phyloP scores from a whole-genome alignment of 495 filamentous ascomycete genomes.

The Aspergillus incahuasiensis region DNA sequence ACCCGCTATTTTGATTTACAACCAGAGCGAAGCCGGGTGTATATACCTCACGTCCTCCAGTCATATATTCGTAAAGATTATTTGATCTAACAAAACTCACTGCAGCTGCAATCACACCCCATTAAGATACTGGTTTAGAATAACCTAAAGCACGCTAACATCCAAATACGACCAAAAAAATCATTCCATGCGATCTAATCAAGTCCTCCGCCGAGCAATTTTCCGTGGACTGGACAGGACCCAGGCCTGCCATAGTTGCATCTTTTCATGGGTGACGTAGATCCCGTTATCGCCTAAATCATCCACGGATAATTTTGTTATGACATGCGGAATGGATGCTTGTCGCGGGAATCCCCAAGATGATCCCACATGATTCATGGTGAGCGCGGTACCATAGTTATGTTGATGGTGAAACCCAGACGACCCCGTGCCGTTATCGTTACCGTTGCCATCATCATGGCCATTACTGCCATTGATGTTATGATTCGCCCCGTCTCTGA shows the following conservation, averaged over 20 bases:
- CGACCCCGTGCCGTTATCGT: constrained; percentile 11
- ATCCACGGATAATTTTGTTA: constrained; percentile 32
- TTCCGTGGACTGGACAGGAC: constrained; percentile 33
- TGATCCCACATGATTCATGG: constrained; percentile 7
- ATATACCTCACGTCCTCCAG: too few relatives aligned
- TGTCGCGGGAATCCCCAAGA: not conserved
- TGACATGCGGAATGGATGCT: constrained; percentile 19
- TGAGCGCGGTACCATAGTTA: constrained; percentile 3
- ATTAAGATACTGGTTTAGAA: not conserved
- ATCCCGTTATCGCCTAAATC: constrained; percentile 57
- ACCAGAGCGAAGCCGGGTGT: too few relatives aligned
- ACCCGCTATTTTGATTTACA: too few relatives aligned
- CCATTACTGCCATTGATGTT: constrained; percentile 6
- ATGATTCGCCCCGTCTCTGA: constrained; percentile 25
- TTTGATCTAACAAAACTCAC: not conserved
- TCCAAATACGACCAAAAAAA: not conserved
- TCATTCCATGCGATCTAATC: not conserved
- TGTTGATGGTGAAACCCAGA: constrained; percentile 9
- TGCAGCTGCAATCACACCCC: not conserved
- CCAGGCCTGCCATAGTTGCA: constrained; percentile 64
- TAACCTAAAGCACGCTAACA: constrained; percentile 1
- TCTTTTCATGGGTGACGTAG: constrained; percentile 46
- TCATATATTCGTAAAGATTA: not conserved
- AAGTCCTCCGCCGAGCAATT: not conserved
- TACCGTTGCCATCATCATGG: constrained; percentile 22